phyloP scores from a whole-genome alignment of 441 rosid species.

The Arabidopsis lyrata region DNA sequence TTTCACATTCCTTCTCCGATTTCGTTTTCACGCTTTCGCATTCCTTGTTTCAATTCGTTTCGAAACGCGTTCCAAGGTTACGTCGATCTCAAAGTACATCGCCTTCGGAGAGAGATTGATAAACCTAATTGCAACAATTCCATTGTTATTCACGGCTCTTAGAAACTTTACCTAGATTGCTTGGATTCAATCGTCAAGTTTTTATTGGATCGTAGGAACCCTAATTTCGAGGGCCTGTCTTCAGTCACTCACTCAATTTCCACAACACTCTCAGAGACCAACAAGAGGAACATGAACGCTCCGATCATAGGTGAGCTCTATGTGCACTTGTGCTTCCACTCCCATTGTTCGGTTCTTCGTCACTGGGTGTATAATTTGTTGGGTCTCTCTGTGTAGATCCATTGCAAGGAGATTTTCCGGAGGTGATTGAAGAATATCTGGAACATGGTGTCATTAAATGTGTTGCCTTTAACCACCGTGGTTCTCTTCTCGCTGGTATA shows the following conservation, averaged over 20 bases:
- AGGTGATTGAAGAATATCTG: slow-evolving; percentile 95
- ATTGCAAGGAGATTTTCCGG: slow-evolving; percentile 98
- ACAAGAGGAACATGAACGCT: slow-evolving; percentile 61
- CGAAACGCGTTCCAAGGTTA: background rate
- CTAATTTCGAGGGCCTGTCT: slow-evolving; percentile 25
- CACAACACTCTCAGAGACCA: background rate
- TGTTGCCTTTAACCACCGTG: slow-evolving; percentile 95
- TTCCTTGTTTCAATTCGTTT: slow-evolving; percentile 4
- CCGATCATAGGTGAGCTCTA: slow-evolving; percentile 68
- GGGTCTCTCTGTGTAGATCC: slow-evolving; percentile 61
- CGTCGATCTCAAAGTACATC: background rate
- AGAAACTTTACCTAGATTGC: background rate
- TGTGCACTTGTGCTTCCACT: background rate
- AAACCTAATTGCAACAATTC: slow-evolving; percentile 18
- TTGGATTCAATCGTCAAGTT: background rate
- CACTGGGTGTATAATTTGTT: background rate
- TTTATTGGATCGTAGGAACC: slow-evolving; percentile 16
- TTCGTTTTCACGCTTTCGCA: background rate
- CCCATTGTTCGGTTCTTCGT: background rate
- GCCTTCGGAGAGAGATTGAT: background rate
- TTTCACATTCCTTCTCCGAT: background rate
- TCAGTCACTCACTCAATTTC: background rate
- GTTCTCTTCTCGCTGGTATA: slow-evolving; percentile 96
- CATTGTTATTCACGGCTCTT: background rate
- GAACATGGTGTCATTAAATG: slow-evolving; percentile 97